Percentiles rank a stretch among this genome's conserved stretches.
Evolutionary conservation across 352 stramenopile genomes (phyloP).

Genomic region (Phytophthora capsici): DNA sequence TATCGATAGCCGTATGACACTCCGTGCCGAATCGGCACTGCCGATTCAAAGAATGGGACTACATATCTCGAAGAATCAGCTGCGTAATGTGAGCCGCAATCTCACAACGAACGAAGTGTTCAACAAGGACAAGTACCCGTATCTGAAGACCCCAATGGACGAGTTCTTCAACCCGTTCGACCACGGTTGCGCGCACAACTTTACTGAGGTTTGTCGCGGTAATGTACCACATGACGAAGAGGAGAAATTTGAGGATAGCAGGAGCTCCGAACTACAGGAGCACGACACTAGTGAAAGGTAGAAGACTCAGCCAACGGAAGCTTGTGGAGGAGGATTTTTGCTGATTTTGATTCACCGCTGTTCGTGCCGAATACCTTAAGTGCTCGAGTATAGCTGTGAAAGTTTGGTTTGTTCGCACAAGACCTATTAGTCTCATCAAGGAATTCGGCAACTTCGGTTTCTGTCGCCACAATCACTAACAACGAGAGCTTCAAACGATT

Average conservation of each 20-base stretch:
- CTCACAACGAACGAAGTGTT: conserved; percentile 90
- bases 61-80: no score
- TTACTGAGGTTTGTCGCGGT: conserved; percentile 53
- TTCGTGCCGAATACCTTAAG: no score
- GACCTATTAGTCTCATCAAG: no score
- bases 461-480: no score
- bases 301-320: neutral
- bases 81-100: conserved; percentile 76
- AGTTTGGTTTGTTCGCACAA: no score
- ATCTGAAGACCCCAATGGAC: conserved; percentile 80
- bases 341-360: conserved; percentile 11
- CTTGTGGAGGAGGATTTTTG: conserved; percentile 8
- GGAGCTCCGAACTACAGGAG: conserved; percentile 27
- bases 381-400: neutral
- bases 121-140: conserved; percentile 90
- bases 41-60: no score
- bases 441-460: no score
- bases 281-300: conserved; percentile 22
- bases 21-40: no score
- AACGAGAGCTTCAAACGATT: no score
- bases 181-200: conserved; percentile 63
- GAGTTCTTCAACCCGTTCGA: conserved; percentile 87
- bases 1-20: no score
- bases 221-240: conserved; percentile 22
- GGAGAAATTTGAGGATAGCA: conserved; percentile 20